Conservation (phyloP, 2,329 filamentous ascomycete species). For the Aschersonia sp. region DNA sequence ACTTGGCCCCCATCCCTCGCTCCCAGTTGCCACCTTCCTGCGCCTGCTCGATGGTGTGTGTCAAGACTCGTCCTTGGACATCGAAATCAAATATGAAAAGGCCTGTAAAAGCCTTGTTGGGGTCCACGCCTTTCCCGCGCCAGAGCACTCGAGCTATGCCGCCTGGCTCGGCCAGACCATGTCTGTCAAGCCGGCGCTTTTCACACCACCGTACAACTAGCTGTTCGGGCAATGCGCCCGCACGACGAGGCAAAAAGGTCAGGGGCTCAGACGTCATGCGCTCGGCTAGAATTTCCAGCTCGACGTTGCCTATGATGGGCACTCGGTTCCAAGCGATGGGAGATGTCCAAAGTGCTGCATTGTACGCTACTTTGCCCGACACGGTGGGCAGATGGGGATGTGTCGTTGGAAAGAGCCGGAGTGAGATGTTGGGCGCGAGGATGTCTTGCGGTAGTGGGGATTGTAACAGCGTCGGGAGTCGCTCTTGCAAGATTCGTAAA, state of each 20-base stretch:
- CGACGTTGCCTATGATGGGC: conserved; percentile 80
- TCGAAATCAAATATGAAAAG: conserved; percentile 96
- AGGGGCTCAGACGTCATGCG: conserved; percentile 57
- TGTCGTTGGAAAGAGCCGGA: conserved; percentile 59
- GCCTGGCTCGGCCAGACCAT: conserved; percentile 16
- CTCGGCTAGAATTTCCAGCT: conserved; percentile 75
- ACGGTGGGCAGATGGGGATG: conserved; percentile 87
- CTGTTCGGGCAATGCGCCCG: conserved; percentile 56
- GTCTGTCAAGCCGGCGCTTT: conserved; percentile 15
- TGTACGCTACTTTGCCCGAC: conserved; percentile 78
- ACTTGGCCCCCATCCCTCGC: conserved; percentile 60
- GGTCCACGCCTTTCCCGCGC: conserved; percentile 24
- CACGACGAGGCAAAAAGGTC: conserved; percentile 28
- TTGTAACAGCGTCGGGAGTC: conserved; percentile 51
- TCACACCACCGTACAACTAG: conserved; percentile 79
- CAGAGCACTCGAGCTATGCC: conserved; percentile 29
- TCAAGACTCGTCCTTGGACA: conserved; percentile 64
- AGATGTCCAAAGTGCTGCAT: conserved; percentile 87
- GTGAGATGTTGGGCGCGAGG: conserved; percentile 57
- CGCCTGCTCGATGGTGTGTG: conserved; percentile 87
- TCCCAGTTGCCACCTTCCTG: conserved; percentile 77
- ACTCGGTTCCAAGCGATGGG: conserved; percentile 92
- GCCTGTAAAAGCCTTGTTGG: conserved; percentile 69
- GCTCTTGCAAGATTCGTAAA: conserved; percentile 48
- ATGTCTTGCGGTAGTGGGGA: conserved; percentile 59